These are phyloP conservation scores for Bisporella sp. DNA, from an alignment of 2,329 filamentous ascomycete species.

Conservation along the genomic window DNA sequence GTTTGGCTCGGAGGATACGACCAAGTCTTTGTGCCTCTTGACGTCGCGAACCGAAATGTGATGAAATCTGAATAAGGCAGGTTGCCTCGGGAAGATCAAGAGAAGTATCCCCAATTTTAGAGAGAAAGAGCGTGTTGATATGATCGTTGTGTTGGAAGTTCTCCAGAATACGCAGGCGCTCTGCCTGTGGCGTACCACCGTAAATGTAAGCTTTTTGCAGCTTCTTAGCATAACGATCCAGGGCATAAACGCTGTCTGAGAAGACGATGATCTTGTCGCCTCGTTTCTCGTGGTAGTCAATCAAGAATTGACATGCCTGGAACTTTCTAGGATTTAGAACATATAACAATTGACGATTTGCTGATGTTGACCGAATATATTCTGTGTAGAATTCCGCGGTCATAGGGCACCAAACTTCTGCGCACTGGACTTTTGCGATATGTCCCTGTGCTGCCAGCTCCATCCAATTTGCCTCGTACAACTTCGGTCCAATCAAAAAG, in stretches of 20 bases:
- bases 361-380: constrained; percentile 67
- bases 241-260: constrained; percentile 91
- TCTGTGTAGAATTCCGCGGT: constrained; percentile 96
- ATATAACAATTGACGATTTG: constrained; percentile 66
- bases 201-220: constrained; percentile 86
- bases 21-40: constrained; percentile 94
- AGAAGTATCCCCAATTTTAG: constrained; percentile 98
- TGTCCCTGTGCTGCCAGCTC: constrained; percentile 94
- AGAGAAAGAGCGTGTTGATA: constrained; percentile 90
- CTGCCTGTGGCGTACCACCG: constrained; percentile 73
- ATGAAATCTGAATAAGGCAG: constrained; percentile 93
- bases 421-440: constrained; percentile 94
- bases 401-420: constrained; percentile 99
- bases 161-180: constrained; percentile 80
- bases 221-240: constrained; percentile 78
- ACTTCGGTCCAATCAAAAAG: constrained; percentile 92
- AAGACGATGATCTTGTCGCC: constrained; percentile 99
- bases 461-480: constrained; percentile 99
- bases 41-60: constrained; percentile 92
- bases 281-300: constrained; percentile 90
- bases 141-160: constrained; percentile 92
- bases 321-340: constrained; percentile 98
- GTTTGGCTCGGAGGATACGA: constrained; percentile 88
- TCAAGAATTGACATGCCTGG: constrained; percentile 95
- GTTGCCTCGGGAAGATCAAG: constrained; percentile 94